Conservation (phyloP, 352 stramenopile species). For the Phytophthora chlamydospora region DNA sequence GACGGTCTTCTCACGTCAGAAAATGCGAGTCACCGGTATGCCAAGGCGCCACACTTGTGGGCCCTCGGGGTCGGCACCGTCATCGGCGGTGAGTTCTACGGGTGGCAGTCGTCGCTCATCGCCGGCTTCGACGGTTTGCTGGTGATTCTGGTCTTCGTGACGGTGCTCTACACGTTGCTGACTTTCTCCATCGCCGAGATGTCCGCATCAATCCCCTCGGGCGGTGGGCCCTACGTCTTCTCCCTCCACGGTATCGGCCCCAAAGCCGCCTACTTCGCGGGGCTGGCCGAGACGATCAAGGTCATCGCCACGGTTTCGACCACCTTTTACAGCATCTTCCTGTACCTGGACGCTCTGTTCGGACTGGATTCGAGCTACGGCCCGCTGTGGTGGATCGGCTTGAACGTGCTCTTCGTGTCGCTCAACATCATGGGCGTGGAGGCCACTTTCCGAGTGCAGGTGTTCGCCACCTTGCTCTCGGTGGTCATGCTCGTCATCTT, state of each 20-base stretch:
- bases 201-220: constrained; percentile 58
- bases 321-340: constrained; percentile 59
- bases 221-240: constrained; percentile 77
- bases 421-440: constrained; percentile 73
- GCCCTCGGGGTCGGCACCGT: constrained; percentile 70
- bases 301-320: constrained; percentile 56
- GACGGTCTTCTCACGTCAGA: constrained; percentile 17
- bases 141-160: constrained; percentile 64
- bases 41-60: constrained; percentile 66
- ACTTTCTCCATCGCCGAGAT: constrained; percentile 79
- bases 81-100: constrained; percentile 73
- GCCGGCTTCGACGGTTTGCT: constrained; percentile 66
- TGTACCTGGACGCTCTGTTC: constrained; percentile 64
- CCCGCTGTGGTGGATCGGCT: constrained; percentile 62
- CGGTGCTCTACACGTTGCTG: constrained; percentile 69
- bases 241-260: constrained; percentile 62
- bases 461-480: constrained; percentile 59
- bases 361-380: constrained; percentile 42
- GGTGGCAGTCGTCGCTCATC: constrained; percentile 66
- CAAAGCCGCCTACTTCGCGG: constrained; percentile 60
- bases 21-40: constrained; percentile 53
- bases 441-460: constrained; percentile 63
- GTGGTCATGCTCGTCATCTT: constrained; percentile 60
- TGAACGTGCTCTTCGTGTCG: constrained; percentile 59
- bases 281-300: constrained; percentile 70